Evolutionary conservation across 2,329 filamentous ascomycete genomes (phyloP), one percentile per base, ranked within the genome.

Genomic region (Trichophyton benhamiae): DNA sequence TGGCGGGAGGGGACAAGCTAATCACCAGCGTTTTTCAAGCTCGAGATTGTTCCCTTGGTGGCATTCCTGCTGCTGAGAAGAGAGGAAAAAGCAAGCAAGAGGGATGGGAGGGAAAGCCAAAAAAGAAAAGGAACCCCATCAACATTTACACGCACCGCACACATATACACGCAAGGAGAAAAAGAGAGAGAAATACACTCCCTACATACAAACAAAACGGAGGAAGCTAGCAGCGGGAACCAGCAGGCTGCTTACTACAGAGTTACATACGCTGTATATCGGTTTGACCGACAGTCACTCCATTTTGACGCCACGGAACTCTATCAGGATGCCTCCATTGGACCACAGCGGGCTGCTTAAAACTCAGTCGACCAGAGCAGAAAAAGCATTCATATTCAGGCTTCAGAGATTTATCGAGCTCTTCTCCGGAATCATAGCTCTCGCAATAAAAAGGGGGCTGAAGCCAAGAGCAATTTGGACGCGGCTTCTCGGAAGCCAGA

Each of bases 291-390:
- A 41, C 55, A 41, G 33, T 58, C 41, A 17, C 41, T 25, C 55
- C 17, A 36, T 27, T 58, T 33, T 15, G 13, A 44, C 55, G 55
- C 55, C 36, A 58, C 55, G 36, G 41, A 58, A 58, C 55, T 58
- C 41, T 44, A 58, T 44, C 55, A 25, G 15, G 22, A 44, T 42
- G 22, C n/a, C 33, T 58, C 38, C 55, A 58, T 58, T 58, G 55
- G 55, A 25, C 33, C 36, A 58, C 55, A 42, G 36, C 30, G 48
- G 48, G n/a, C 36, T 57, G 17, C 53, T 38, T 42, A 57, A 38
- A 57, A 57, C 53, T 57, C 36, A 42, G 53, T 22, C 25, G 22
- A 7, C 22, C 11, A 30, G 15, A 13, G 27, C 11, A 36, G 33
- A 36, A 27, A 36, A 55, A 55, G 49, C 30, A 55, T 55, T 33